Evolutionary conservation across 768 basidiomycete species (phyloP).

Genomic region (Glaciozyma antarctica): DNA sequence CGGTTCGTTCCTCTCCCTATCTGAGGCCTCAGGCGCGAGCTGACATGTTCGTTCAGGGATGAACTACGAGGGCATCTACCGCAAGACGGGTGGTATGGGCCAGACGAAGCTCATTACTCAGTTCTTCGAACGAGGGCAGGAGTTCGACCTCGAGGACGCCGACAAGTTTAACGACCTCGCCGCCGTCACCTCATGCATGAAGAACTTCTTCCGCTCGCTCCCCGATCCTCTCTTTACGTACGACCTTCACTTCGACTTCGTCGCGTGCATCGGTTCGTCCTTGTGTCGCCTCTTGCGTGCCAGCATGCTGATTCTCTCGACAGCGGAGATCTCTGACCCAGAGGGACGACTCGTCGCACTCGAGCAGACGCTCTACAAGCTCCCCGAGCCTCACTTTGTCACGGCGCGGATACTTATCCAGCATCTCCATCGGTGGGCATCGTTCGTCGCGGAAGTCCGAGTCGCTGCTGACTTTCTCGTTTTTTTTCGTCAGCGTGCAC

Average conservation of each 20-base stretch:
- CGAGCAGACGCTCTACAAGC: slow-evolving; percentile 57
- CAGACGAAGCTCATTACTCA: slow-evolving; percentile 90
- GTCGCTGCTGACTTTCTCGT: background rate
- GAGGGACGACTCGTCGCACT: slow-evolving; percentile 43
- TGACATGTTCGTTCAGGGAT: slow-evolving; percentile 50
- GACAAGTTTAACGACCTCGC: slow-evolving; percentile 96
- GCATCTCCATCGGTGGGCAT: slow-evolving; percentile 68
- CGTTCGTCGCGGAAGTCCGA: background rate
- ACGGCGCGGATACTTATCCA: slow-evolving; percentile 73
- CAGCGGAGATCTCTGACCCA: slow-evolving; percentile 24
- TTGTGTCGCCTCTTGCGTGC: background rate
- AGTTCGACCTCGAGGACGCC: slow-evolving; percentile 77
- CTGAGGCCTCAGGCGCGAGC: background rate
- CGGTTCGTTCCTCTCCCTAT: slow-evolving; percentile 48
- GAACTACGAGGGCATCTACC: slow-evolving; percentile 96
- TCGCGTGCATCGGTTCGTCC: slow-evolving; percentile 55
- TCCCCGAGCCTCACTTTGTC: slow-evolving; percentile 80
- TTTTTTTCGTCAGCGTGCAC: slow-evolving; percentile 58
- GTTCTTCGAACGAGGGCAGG: slow-evolving; percentile 74
- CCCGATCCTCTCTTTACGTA: slow-evolving; percentile 84
- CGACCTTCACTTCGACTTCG: slow-evolving; percentile 82
- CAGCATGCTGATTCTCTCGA: too few relatives aligned
- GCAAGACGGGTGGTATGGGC: slow-evolving; percentile 86
- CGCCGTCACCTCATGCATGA: slow-evolving; percentile 85
- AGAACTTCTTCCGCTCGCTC: slow-evolving; percentile 88